Evolutionary conservation across 2,329 filamentous ascomycete species (phyloP).

Genomic region (Dendryphion nanum): DNA sequence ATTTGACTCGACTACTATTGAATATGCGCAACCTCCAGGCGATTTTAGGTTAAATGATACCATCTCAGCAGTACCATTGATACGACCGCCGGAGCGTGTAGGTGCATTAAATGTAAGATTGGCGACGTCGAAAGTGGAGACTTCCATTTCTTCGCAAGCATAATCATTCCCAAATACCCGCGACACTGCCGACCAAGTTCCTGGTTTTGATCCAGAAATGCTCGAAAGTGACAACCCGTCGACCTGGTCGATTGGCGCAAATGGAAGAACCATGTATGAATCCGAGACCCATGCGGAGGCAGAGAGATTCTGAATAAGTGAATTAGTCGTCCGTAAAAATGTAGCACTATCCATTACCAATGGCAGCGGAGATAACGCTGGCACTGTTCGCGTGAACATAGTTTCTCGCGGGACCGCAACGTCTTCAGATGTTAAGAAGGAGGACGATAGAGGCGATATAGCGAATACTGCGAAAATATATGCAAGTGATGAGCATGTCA

Average conservation of each 20-base stretch:
- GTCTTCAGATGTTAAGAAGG: constrained; percentile 10
- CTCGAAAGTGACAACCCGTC: neutral
- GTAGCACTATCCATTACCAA: constrained; percentile 11
- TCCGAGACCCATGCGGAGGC: constrained; percentile 30
- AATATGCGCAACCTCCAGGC: no score
- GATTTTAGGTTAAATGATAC: neutral
- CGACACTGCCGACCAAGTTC: constrained; percentile 1
- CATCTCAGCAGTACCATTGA: neutral
- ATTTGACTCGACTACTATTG: no score
- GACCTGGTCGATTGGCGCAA: constrained; percentile 21
- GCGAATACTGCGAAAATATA: constrained; percentile 12
- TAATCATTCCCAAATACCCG: neutral
- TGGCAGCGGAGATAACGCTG: neutral
- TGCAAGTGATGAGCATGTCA: constrained; percentile 8
- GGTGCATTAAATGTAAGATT: neutral
- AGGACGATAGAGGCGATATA: constrained; percentile 18
- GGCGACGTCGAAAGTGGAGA: neutral
- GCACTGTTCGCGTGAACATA: constrained; percentile 2
- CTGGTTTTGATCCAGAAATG: neutral
- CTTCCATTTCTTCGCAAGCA: constrained; percentile 1
- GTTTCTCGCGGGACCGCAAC: constrained; percentile 4
- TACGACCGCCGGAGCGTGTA: neutral
- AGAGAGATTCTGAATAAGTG: constrained; percentile 22
- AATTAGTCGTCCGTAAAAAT: constrained; percentile 21
- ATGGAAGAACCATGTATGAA: constrained; percentile 19